Base-by-base conservation (phyloP, 2,329 filamentous ascomycete genomes). In the Fusarium sp. region DNA sequence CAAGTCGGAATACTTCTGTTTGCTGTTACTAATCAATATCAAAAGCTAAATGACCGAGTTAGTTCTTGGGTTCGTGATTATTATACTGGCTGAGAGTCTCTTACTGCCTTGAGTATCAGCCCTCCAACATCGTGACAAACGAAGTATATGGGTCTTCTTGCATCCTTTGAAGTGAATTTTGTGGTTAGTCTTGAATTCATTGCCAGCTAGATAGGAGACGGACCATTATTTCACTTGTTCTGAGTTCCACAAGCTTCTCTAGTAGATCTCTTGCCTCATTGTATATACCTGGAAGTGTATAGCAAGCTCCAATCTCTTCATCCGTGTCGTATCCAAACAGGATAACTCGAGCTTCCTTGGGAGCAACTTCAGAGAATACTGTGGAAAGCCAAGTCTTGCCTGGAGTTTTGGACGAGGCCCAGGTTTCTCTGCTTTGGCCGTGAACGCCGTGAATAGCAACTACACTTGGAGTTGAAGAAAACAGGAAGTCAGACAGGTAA, bases 91-190 rank as follows among this genome's bases (percentile, higher is more conserved):
- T 7, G 9, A 22, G 25, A 6, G 10, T 11, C 5, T 22, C 52
- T 19, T 32, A 50, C 52, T 13, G 45, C 52, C 26, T 55, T 55
- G 8, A 49, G 38, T 29, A 50, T 44, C 9, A 55, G 22, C 12
- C 52, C 52, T 28, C 52, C 52, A 11, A 55, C 28, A 9, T 55
- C 39, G 26, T 55, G 52, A 32, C 44, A 55, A 12, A 55, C 7
- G 13, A 49, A 44, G 13, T 13, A 55, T 5, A 55, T 55, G 13
- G 52, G 44, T 6, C 52, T 13, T 25, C 31, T 10, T 28, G n/a
- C 15, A n/a, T 43, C 26, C 52, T 50, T 7, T 28, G 26, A 28
- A 28, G 9, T 7, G 26, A 28, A 28, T 7, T 28, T 28, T 28
- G 7, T 9, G 26, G 26, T 28, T 7, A 28, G 26, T 28, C 9